A percentile compares a stretch with the other conserved stretches of the same genome.
Conservation (phyloP, 2,329 filamentous ascomycete species). For the Graphium sp. region DNA sequence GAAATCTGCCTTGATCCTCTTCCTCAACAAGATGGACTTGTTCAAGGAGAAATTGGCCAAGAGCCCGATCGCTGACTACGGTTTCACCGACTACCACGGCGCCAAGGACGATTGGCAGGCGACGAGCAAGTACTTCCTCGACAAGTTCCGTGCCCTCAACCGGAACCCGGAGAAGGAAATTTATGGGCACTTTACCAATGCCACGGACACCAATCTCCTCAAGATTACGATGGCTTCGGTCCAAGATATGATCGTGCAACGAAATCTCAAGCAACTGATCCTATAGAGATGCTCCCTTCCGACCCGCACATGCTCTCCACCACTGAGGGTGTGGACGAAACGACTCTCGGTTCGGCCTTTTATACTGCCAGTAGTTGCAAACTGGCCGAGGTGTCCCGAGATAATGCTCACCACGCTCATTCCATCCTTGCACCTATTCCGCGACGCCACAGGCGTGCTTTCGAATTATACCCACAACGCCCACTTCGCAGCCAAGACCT, state of each 20-base stretch:
- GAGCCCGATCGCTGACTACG: slow-evolving; percentile 56
- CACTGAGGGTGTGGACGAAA: too few species aligned
- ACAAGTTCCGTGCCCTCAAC: slow-evolving; percentile 65
- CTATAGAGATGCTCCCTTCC: slow-evolving; percentile 30
- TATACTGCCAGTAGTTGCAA: too few species aligned
- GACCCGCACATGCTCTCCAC: too few species aligned
- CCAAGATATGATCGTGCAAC: slow-evolving; percentile 77
- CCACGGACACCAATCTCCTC: slow-evolving; percentile 54
- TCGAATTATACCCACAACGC: too few species aligned
- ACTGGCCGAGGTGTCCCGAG: too few species aligned
- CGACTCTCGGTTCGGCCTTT: too few species aligned
- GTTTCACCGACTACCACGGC: slow-evolving; percentile 65
- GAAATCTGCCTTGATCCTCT: slow-evolving; percentile 65
- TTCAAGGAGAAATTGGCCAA: slow-evolving; percentile 61
- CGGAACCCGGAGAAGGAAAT: slow-evolving; percentile 48
- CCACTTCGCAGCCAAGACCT: too few species aligned
- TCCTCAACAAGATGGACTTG: slow-evolving; percentile 77
- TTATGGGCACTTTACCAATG: slow-evolving; percentile 45
- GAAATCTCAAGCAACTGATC: slow-evolving; percentile 66
- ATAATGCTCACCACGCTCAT: too few species aligned
- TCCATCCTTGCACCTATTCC: too few species aligned
- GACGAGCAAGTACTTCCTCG: slow-evolving; percentile 65
- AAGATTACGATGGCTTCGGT: slow-evolving; percentile 79
- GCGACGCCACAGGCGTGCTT: too few species aligned
- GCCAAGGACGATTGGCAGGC: slow-evolving; percentile 55